Base-by-base conservation (phyloP, 805 yeast genomes). In the Nakazawaea molendinolei region DNA sequence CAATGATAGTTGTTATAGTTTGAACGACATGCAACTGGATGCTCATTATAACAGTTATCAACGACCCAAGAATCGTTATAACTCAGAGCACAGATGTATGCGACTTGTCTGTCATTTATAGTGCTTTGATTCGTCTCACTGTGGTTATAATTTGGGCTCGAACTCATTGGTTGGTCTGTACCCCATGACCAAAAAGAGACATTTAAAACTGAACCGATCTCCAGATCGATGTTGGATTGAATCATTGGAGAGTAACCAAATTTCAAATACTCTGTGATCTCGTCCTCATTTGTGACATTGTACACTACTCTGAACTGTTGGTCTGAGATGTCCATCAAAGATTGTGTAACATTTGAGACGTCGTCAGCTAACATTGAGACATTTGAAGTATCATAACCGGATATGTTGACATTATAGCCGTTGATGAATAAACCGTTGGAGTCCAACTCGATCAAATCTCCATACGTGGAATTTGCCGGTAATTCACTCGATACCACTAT, bases 151-250 rank as follows among this genome's bases (percentile, higher is more conserved):
- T n/a, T 31, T 33, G 27, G 35, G 23, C 45, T 33, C 28, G 2
- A 43, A 34, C n/a, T 33, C 29, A 3, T 44, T 34, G 92, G 92
- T 49, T 80, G 72, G 8, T 58, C 53, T 0, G 65, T 50, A 0
- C 67, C 71, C 96, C 96, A 87, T 2, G 90, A 71, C 96, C 96
- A 87, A 24, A 71, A 40, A 0, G 69, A 38, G 18, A 67, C 47
- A 0, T 46, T 4, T 5, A 21, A 9, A 10, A 20, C 12, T n/a
- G n/a, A n/a, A n/a, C n/a, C n/a, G n/a, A n/a, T 8, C 5, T 5
- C 10, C 12, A 10, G 22, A 10, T 13, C 31, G 14, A 28, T 8
- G 9, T 28, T n/a, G 21, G 21, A 5, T 9, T n/a, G 10, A 8
- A 86, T 52, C 1, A 86, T 66, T 0, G 95, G 86, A 0, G 84